A percentile compares a stretch with the other conserved stretches of the same genome.
Conservation (phyloP, 2,329 filamentous ascomycete genomes). For the Aureobasidium sp. region DNA sequence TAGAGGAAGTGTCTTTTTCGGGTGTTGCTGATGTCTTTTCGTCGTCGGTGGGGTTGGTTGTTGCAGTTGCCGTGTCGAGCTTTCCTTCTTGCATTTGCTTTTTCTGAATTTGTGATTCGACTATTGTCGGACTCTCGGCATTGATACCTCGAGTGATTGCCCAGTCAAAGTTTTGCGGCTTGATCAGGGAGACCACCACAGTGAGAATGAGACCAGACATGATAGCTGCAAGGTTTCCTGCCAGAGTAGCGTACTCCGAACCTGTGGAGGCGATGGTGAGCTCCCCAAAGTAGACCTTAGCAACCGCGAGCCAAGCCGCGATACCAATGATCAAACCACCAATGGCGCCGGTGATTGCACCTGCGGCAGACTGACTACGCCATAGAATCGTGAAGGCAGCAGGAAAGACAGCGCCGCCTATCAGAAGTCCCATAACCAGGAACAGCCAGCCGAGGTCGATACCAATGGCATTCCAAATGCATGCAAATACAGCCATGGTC, state of each 20-base stretch:
- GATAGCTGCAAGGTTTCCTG: conserved; percentile 31
- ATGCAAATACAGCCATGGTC: conserved; percentile 29
- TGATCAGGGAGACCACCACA: conserved; percentile 30
- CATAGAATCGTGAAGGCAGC: conserved; percentile 29
- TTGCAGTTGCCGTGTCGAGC: neutral
- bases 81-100: conserved; percentile 33
- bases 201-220: conserved; percentile 23
- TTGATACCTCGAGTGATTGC: conserved; percentile 34
- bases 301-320: conserved; percentile 32
- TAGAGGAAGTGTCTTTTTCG: neutral
- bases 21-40: conserved; percentile 18
- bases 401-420: conserved; percentile 36
- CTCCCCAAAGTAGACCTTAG: conserved; percentile 30
- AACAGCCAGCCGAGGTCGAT: conserved; percentile 38
- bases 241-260: conserved; percentile 33
- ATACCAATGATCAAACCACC: conserved; percentile 30
- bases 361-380: conserved; percentile 29
- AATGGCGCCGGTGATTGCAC: conserved; percentile 30
- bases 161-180: conserved; percentile 35
- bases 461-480: conserved; percentile 31
- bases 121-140: conserved; percentile 17
- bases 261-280: conserved; percentile 36
- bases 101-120: conserved; percentile 16
- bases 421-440: conserved; percentile 36
- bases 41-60: neutral